phyloP scores from a whole-genome alignment of 768 basidiomycete genomes.

The Crassisporium funariophilum region DNA sequence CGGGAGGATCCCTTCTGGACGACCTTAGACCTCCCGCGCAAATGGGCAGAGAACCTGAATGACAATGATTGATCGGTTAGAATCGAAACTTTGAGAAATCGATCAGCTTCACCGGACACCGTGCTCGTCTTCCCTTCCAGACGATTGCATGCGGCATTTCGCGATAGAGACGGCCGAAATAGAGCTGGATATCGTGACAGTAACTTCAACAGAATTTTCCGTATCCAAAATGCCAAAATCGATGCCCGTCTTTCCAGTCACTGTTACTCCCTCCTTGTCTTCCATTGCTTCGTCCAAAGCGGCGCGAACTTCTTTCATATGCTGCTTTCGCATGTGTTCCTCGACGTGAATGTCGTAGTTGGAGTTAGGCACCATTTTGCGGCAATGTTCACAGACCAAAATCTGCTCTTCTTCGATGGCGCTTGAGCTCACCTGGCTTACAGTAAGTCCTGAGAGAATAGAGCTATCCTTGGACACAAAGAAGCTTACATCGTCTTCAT shows the following conservation, averaged over 20 bases:
- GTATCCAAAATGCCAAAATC: conserved; percentile 50
- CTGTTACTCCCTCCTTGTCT: conserved; percentile 49
- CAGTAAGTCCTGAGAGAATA: not conserved
- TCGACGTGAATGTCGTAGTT: conserved; percentile 31
- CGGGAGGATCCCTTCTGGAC: conserved; percentile 25
- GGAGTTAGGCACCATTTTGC: conserved; percentile 19
- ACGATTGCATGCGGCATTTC: conserved; percentile 25
- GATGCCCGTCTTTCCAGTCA: conserved; percentile 40
- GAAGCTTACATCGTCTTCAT: no score
- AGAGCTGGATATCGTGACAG: conserved; percentile 28
- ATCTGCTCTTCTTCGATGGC: conserved; percentile 10
- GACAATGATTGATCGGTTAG: not conserved
- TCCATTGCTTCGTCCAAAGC: conserved; percentile 43
- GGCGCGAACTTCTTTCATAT: conserved; percentile 28
- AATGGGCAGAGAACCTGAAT: conserved; percentile 33
- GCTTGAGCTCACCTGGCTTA: not conserved
- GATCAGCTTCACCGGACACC: conserved; percentile 25
- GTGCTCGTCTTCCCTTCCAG: conserved; percentile 22
- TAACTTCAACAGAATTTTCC: conserved; percentile 28
- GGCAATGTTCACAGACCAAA: conserved; percentile 26
- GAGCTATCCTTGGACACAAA: no score
- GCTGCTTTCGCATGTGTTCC: conserved; percentile 30
- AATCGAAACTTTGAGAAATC: not conserved
- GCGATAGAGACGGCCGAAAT: conserved; percentile 22
- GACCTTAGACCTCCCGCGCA: conserved; percentile 33